Evolutionary conservation across 2,329 filamentous ascomycete species (phyloP).

Genomic region (Diaporthe sp.): DNA sequence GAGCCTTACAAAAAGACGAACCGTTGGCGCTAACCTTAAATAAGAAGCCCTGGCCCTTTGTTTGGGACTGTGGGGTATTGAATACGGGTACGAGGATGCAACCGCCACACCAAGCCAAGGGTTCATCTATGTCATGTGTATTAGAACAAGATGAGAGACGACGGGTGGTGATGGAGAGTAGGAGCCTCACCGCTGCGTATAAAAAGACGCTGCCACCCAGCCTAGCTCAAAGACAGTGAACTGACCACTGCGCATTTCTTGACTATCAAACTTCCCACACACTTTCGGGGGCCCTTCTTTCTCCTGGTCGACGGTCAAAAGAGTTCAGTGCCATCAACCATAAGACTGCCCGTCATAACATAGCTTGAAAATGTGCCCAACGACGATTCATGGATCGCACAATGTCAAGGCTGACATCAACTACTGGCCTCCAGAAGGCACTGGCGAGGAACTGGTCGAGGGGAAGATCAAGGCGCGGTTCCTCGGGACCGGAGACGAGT

Average conservation of each 20-base stretch:
- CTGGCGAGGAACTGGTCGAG: neutral
- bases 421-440: slow-evolving; percentile 15
- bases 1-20: neutral
- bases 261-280: neutral
- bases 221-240: neutral
- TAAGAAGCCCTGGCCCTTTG: neutral
- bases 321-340: no score
- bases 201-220: neutral
- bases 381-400: neutral
- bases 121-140: neutral
- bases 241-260: no score
- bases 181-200: neutral
- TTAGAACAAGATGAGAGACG: neutral
- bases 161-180: no score
- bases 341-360: neutral
- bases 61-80: no score
- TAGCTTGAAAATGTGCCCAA: neutral
- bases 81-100: neutral
- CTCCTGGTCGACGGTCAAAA: no score
- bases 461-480: slow-evolving; percentile 7
- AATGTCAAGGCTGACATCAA: slow-evolving; percentile 4
- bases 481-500: neutral
- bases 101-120: neutral
- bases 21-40: neutral
- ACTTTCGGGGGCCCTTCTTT: no score